Evolutionary conservation across 2,329 filamentous ascomycete genomes (phyloP).

Genomic region (Colletotrichum limetticola): DNA sequence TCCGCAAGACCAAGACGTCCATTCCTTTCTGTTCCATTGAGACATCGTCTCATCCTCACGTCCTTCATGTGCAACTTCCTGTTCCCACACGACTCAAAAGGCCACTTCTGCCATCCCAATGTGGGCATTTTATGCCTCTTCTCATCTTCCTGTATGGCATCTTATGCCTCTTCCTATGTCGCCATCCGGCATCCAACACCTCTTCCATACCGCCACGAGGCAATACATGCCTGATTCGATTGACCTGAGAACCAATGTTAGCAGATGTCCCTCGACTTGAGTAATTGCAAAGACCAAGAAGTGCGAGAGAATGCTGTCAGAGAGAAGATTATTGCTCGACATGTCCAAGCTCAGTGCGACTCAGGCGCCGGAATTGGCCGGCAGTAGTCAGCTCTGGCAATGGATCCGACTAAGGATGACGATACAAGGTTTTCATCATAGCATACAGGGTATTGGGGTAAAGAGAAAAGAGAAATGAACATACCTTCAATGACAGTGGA

Average conservation of each 20-base stretch:
- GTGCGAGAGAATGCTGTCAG: conserved; percentile 48
- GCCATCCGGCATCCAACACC: neutral
- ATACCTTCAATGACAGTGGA: neutral
- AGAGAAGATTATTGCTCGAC: conserved; percentile 68
- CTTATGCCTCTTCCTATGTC: neutral
- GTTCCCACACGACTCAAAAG: neutral
- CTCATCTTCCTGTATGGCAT: neutral
- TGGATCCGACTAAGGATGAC: conserved; percentile 95
- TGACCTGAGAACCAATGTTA: neutral
- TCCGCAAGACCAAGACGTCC: neutral
- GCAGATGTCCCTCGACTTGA: neutral
- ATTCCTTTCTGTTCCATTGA: neutral
- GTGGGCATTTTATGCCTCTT: neutral
- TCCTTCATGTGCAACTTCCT: neutral
- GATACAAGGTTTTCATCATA: conserved; percentile 91
- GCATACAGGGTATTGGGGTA: conserved; percentile 34
- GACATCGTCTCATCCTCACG: neutral
- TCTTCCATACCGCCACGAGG: neutral
- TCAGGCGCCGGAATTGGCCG: conserved; percentile 11
- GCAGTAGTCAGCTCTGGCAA: conserved; percentile 38
- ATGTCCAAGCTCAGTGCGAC: conserved; percentile 50
- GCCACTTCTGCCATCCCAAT: neutral
- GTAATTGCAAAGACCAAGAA: neutral
- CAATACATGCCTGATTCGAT: neutral
- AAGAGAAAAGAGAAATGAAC: conserved; percentile 5